Base-by-base conservation (phyloP, 305 asterid genomes). In the Fraxinus floribunda region DNA sequence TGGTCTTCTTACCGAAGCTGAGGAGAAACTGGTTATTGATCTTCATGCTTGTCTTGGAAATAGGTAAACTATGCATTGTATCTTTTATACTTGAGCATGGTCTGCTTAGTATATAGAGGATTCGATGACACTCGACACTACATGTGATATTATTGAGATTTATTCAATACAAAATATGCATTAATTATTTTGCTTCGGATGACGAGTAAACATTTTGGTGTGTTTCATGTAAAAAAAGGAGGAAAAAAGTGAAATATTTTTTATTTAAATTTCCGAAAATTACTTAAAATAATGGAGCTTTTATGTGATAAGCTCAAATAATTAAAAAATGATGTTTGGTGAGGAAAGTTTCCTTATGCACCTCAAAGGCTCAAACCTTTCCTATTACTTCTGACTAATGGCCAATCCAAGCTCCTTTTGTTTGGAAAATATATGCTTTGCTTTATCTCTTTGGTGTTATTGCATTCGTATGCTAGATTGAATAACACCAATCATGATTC, bases 11-110 rank as follows among this genome's bases (percentile, higher is more conserved):
- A 92, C 90, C 3, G 93, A 91, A 5, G 90, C 89, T 11, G 98
- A 95, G 89, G 98, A 95, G 87, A 90, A 91, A 62, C 29, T 93
- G 88, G 98, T 95, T 68, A 93, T 95, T 81, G 97, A 95, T 57
- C 94, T 95, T 16, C 98, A 95, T 87, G 95, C 97, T 7, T 90
- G 94, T n/a, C 97, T 95, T 32, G 98, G 98, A 1, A 95, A 95
- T 49, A 92, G 96, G 98, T 93, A 85, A 60, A 64, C 72, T 3
- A 4, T 75, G 1, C 75, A 68, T 29, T 68, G 75, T 3, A 29
- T 68, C 32, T 64, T 64, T 7, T 15, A 13, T 44, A 44, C 16
- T 11, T 10, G 52, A 44, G 16, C 52, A 2, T 41, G 49, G 4
- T 41, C 13, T 41, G 49, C 49, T 41, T 10, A 13, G 52, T 3